Evolutionary conservation across 306 rosid species (phyloP), one percentile per base, ranked within the genome.

Genomic region (Acacia confusa): DNA sequence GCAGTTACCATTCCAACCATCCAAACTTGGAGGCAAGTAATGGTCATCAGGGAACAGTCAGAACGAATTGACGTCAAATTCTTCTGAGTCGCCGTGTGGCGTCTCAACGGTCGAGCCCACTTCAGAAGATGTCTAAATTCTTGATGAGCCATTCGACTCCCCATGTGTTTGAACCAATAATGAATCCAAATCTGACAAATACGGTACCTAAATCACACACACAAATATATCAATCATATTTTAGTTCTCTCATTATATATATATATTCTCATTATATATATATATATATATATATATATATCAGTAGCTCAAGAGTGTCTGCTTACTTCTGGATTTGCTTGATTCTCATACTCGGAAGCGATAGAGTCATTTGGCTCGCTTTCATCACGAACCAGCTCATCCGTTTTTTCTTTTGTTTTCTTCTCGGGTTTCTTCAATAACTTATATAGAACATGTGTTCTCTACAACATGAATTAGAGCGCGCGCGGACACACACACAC

Each of bases 361-460:
- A 41, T 7, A 72, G 24, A 1, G 47, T 72, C 50, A 10, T 61
- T 72, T 75, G 82, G 69, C 45, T 81, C 78, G 7, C 50, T 52
- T 40, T 77, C 82, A 65, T 53, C 63, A 19, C 53, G 2, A 64
- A 72, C 44, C 55, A 30, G 61, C 48, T 4, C 77, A 13, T 74
- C 43, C 4, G 15, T 13, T 30, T 19, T 53, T 74, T 15, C 67
- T 45, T 61, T 84, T 28, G 63, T 6, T 19, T 82, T 84, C 60
- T 72, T 67, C 45, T 41, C 45, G 19, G 70, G 3, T 30, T 87
- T 87, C 70, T 76, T 28, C 68, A 14, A 83, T 72, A 90, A 32
- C 22, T 79, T 84, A 85, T 89, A 85, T 72, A 92, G 7, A 38
- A 89, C 89, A 67, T 75, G 83, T 30, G 58, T 9, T 57, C 55